Evolutionary conservation across 768 basidiomycete species (phyloP), one percentile per base, ranked within the genome.

Genomic region (Tremella yokohamensis): DNA sequence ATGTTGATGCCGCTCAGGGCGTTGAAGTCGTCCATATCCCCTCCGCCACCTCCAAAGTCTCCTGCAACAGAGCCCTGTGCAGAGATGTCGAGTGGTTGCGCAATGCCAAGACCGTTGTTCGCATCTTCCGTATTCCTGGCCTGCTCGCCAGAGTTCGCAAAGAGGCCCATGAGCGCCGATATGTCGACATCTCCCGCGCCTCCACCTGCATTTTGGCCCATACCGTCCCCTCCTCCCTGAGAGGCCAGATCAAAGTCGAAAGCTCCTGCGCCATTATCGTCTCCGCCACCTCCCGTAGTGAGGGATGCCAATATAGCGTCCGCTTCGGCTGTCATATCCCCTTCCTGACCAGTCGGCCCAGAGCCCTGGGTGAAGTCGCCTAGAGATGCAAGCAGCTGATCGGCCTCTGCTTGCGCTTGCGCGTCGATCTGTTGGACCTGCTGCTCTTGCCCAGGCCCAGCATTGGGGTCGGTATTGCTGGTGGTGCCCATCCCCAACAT

Each of bases 1-100:
- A 66, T 19, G 48, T 66, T 48, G 55, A 66, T 66, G 3, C 42
- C 61, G 12, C 42, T 47, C 29, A 12, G 9, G 39, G 15, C 34
- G 29, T 56, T 18, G 24, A 22, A 11, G 2, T 20, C 25, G 49
- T 50, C 25, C 49, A n/a, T 50, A 8, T 50, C n/a, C 19, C 25
- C 16, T 50, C 16, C n/a, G 22, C 44, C 44, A 34, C 4, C 49
- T 22, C 51, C 38, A 8, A 34, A 40, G 7, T 40, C 39, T 20
- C 39, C 26, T 4, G 42, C n/a, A 6, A 45, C 22, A 6, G 42
- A 45, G 22, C 42, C n/a, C 6, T 45, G n/a, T 45, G n/a, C 42
- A 15, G 42, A 45, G 4, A 34, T 34, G 29, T 45, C 42, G n/a
- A 18, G n/a, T 45, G n/a, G n/a, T 22, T 18, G n/a, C 42, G 42